Conservation (phyloP, 1,139 yeast species). For the Scheffersomyces segobiensis region DNA sequence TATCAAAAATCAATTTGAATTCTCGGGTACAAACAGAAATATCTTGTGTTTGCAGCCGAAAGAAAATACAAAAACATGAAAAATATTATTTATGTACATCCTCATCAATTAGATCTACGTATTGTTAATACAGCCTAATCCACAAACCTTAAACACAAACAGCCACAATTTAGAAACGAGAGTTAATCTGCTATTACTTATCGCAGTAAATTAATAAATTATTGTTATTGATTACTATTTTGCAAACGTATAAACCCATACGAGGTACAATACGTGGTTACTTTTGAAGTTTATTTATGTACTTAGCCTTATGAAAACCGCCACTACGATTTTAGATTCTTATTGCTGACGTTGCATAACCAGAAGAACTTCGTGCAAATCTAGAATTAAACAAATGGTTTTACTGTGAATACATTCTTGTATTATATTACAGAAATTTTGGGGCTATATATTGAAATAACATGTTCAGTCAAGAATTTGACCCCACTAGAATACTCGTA, state of each 20-base stretch:
- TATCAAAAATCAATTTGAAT: neutral
- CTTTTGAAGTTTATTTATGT: neutral
- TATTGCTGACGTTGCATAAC: neutral
- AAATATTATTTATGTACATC: neutral
- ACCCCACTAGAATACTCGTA: neutral
- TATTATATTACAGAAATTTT: neutral
- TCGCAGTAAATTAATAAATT: neutral
- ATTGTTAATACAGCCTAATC: neutral
- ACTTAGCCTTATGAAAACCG: neutral
- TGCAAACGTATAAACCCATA: neutral
- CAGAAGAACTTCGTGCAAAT: neutral
- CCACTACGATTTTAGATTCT: neutral
- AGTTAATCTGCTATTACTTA: neutral
- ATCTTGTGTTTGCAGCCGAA: neutral
- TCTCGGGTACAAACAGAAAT: neutral
- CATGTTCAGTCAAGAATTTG: neutral
- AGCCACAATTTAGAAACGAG: neutral
- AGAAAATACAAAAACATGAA: neutral
- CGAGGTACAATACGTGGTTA: neutral
- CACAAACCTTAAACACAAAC: neutral
- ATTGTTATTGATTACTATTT: no score
- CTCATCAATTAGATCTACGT: neutral
- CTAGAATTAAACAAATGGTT: neutral
- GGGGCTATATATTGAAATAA: neutral
- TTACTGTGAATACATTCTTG: neutral